Base-by-base conservation (phyloP, 2,329 filamentous ascomycete genomes). In the Fusarium graminum region DNA sequence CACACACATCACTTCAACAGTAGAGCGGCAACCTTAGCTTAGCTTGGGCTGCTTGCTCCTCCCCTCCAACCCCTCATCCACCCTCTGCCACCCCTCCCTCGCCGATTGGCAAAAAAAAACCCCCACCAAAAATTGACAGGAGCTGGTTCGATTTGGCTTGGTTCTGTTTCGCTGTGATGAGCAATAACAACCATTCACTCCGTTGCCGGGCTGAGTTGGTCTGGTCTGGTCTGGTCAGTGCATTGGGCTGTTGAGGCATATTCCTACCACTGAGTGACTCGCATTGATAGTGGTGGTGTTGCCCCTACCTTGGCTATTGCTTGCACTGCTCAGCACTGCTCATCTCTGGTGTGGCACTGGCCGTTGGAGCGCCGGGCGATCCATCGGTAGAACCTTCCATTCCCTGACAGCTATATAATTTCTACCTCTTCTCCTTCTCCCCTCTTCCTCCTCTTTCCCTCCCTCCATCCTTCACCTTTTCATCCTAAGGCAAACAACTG, bases 171-270 rank as follows among this genome's bases (percentile, higher is more conserved):
- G 68, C 67, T 70, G 53, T 64, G 59, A 70, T 62, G 62, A 71
- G 68, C 65, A 72, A 72, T 66, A 72, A 66, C 58, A 72, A 61
- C 49, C 49, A 55, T 36, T 36, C 53, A 52, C 16, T 56, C 47
- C 34, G 40, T 43, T 43, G 45, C 57, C 44, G 45, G 57, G 43
- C 51, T 50, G 46, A 25, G 25, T 9, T 42, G 47, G 47, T 22
- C 30, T 53, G 47, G 47, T 22, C 30, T 53, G 47, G 47, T 45
- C 59, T n/a, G 34, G 16, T 7, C 34, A 36, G 34, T 16, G 34
- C 16, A 36, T 36, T 36, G 34, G 34, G 53, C 41, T 53, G 59
- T 72, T 72, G 70, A 72, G 70, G 68, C 68, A 72, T 72, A 72
- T 73, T 72, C 55, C 64, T 67, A 49, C 63, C 59, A 40, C 38